Evolutionary conservation across 768 basidiomycete genomes (phyloP), one percentile per base, ranked within the genome.

Genomic region (Artomyces pyxidatus): DNA sequence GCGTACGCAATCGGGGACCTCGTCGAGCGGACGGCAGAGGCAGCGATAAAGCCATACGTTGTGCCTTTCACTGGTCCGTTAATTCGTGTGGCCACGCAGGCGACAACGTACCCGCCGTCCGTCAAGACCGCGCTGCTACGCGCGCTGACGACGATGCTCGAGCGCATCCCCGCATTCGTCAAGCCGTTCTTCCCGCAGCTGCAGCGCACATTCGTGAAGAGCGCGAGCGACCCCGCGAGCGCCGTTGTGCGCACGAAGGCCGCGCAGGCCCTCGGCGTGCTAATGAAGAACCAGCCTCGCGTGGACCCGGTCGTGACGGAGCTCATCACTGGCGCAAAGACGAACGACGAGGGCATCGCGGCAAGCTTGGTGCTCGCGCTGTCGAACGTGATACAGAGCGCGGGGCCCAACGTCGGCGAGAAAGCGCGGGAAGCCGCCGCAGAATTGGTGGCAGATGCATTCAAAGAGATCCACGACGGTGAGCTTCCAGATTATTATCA

Each of bases 181-280:
- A 90, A 88, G 64, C 95, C 95, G 3, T 98, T 98, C 83, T 97
- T 97, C 77, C 96, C 95, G 2, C 96, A 98, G 59, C 69, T 98
- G 28, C 95, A 97, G 60, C 80, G 94, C 28, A 97, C 93, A 0
- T 97, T 98, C 60, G 87, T 96, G 63, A 98, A 98, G 69, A 88
- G 91, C 38, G 76, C 86, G 2, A 79, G 85, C 49, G 94, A 98
- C 63, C 65, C 84, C 7, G 74, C 84, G 2, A 90, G 88, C 53
- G 69, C 77, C 1, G 78, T 80, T 14, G 90, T 98, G 22, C 81
- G 95, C 45, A 82, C 73, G 51, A 81, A 81, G 46, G 93, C 92
- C 0, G 91, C 83, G 0, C 76, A 83, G 35, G 94, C 89, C 10
- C 74, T 98, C 1, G 94, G 94, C 11, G 76, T 82, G 3, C 71